Evolutionary conservation across 345 rosid species (phyloP).

Genomic region (Citrus medica): DNA sequence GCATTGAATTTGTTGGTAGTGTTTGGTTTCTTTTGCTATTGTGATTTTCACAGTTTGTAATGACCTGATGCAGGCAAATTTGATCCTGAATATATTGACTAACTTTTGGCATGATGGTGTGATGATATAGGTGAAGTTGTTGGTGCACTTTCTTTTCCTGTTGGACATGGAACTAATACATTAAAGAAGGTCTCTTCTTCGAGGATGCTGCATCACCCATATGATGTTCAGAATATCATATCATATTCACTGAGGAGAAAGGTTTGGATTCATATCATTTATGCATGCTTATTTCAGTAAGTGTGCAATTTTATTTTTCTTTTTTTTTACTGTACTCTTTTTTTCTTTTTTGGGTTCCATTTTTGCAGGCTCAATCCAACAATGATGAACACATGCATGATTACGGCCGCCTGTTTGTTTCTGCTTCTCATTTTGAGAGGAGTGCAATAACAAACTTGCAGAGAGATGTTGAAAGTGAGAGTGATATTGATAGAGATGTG

Average conservation of each 20-base stretch:
- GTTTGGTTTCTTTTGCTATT: neutral
- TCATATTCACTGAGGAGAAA: constrained; percentile 64
- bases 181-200: constrained; percentile 78
- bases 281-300: neutral
- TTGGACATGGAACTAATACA: constrained; percentile 57
- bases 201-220: constrained; percentile 62
- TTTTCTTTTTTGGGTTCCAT: constrained; percentile 5
- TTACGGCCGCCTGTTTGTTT: constrained; percentile 60
- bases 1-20: neutral
- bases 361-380: constrained; percentile 42
- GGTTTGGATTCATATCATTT: constrained; percentile 32
- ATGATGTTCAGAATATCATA: constrained; percentile 46
- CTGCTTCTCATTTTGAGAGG: constrained; percentile 80
- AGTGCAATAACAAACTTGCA: constrained; percentile 47
- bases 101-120: constrained; percentile 8
- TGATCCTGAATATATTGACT: neutral
- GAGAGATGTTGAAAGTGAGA: constrained; percentile 43
- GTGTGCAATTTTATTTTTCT: neutral
- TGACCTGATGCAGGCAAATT: neutral
- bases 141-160: constrained; percentile 81
- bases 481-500: constrained; percentile 49
- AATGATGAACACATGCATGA: constrained; percentile 50
- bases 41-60: neutral
- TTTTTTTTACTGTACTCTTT: neutral
- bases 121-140: constrained; percentile 85